Evolutionary conservation across 257 asterid genomes (phyloP).

Genomic region (Fraxinus cuspidata): DNA sequence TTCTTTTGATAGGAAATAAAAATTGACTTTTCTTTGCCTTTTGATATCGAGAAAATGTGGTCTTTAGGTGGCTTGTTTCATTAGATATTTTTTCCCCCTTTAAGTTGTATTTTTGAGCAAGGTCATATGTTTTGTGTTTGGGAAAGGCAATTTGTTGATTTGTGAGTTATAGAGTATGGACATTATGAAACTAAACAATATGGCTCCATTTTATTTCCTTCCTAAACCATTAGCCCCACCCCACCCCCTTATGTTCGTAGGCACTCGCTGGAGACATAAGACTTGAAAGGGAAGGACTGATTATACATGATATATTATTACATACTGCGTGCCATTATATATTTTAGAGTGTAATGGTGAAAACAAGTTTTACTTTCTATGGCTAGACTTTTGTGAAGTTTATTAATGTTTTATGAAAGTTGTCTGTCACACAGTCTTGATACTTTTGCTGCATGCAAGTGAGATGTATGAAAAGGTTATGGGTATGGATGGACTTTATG

Average conservation of each 20-base stretch:
- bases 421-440: background rate
- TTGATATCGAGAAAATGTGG: background rate
- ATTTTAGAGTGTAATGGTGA: background rate
- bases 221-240: background rate
- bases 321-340: background rate
- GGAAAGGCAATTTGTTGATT: background rate
- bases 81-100: background rate
- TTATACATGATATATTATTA: background rate
- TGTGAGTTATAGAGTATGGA: conserved; percentile 9
- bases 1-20: background rate
- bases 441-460: background rate
- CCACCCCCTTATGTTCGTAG: background rate
- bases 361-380: background rate
- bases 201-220: background rate
- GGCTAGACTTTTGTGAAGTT: background rate
- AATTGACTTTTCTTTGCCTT: background rate
- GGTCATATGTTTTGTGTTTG: conserved; percentile 3
- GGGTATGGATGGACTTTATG: background rate
- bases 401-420: background rate
- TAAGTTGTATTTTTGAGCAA: background rate
- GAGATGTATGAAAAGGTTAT: background rate
- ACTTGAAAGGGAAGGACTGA: background rate
- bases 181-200: background rate
- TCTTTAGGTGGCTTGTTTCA: background rate
- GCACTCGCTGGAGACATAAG: background rate